A percentile compares a stretch with the other conserved stretches of the same genome.
These are phyloP conservation scores for Lachnellula occidentalis DNA, from an alignment of 2,329 filamentous ascomycete species.

Conservation along the genomic window DNA sequence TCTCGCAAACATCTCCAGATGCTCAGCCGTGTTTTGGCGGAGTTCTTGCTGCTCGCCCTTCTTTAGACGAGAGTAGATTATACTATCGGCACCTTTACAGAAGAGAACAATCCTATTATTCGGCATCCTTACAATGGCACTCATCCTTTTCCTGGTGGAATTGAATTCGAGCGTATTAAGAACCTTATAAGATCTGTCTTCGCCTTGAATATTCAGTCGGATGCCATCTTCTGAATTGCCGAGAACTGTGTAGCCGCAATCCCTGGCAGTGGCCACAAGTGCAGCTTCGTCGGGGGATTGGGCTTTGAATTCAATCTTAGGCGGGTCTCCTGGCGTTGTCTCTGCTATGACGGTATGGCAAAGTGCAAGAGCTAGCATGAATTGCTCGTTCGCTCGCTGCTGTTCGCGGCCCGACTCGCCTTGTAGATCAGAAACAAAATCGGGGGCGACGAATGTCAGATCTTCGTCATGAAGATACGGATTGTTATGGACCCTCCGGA, in stretches of 20 bases:
- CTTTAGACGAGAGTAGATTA: slow-evolving; percentile 89
- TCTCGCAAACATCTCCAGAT: slow-evolving; percentile 93
- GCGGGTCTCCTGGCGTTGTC: slow-evolving; percentile 79
- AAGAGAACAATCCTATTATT: slow-evolving; percentile 84
- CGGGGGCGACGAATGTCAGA: slow-evolving; percentile 85
- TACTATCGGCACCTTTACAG: slow-evolving; percentile 95
- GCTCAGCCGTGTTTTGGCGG: slow-evolving; percentile 77
- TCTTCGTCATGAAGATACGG: slow-evolving; percentile 87
- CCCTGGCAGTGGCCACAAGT: slow-evolving; percentile 86
- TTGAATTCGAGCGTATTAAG: slow-evolving; percentile 98
- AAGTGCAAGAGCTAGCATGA: slow-evolving; percentile 92
- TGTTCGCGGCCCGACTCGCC: slow-evolving; percentile 75
- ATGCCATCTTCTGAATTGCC: slow-evolving; percentile 76
- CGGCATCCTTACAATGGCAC: slow-evolving; percentile 91
- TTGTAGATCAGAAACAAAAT: slow-evolving; percentile 77
- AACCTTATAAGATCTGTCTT: slow-evolving; percentile 78
- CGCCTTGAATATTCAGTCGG: slow-evolving; percentile 78
- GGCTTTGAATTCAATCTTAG: slow-evolving; percentile 90
- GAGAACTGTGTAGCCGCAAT: slow-evolving; percentile 91
- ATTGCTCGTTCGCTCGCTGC: slow-evolving; percentile 71
- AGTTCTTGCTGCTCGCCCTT: slow-evolving; percentile 81
- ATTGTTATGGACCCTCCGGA: slow-evolving; percentile 79
- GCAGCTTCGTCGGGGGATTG: slow-evolving; percentile 97
- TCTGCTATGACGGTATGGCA: slow-evolving; percentile 97
- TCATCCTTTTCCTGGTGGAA: slow-evolving; percentile 95